Evolutionary conservation across 257 asterid species (phyloP).

Genomic region (Primulina huaijiensis): DNA sequence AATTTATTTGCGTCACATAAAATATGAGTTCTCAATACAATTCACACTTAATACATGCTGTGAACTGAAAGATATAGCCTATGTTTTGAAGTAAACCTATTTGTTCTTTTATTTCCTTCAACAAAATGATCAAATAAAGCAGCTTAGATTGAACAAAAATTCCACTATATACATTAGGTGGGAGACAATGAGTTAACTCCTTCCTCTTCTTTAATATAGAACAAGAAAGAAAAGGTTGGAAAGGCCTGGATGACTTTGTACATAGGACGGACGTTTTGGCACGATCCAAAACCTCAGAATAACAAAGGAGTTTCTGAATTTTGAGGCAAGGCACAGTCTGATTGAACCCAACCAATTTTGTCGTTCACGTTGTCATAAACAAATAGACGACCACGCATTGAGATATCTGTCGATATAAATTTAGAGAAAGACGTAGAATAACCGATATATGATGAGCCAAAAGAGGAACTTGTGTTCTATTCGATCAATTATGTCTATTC

Average conservation of each 20-base stretch:
- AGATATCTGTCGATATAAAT: slow-evolving; percentile 47
- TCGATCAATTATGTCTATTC: neutral
- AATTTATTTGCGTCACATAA: no score
- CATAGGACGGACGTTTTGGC: no score
- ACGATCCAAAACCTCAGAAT: neutral
- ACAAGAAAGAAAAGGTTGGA: no score
- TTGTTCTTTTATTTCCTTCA: no score
- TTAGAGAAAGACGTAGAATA: neutral
- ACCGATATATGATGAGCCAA: neutral
- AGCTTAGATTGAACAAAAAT: neutral
- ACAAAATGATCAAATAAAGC: neutral
- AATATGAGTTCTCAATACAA: no score
- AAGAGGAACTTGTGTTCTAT: neutral
- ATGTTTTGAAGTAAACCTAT: no score
- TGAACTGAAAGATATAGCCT: no score
- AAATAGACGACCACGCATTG: slow-evolving; percentile 56
- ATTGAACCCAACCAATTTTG: slow-evolving; percentile 72
- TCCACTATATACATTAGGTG: neutral
- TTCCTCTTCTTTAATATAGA: no score
- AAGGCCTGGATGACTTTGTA: no score
- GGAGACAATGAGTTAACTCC: neutral
- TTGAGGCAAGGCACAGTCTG: slow-evolving; percentile 56
- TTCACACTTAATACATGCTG: no score
- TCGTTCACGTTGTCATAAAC: slow-evolving; percentile 66
- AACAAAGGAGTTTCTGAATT: slow-evolving; percentile 27